These are phyloP conservation scores for Scheffersomyces segobiensis DNA, from an alignment of 1,139 yeast genomes.

Conservation along the genomic window DNA sequence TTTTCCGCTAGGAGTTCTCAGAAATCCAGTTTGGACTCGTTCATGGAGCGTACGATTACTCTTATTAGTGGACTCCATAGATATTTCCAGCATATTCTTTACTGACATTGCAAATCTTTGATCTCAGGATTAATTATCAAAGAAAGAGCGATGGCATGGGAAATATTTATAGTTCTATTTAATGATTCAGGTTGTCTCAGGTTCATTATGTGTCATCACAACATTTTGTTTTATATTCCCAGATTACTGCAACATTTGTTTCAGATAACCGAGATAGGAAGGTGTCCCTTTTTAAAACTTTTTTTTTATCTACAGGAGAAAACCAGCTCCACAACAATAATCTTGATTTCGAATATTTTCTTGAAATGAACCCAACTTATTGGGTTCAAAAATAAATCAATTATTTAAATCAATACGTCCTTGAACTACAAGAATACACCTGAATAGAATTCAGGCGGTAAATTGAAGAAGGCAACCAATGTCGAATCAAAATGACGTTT, in stretches of 20 bases:
- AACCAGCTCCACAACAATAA: not conserved
- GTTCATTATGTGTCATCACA: not conserved
- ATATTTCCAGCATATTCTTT: not conserved
- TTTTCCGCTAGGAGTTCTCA: conserved; percentile 52
- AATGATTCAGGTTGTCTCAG: not conserved
- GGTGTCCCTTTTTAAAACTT: not conserved
- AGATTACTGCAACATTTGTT: not conserved
- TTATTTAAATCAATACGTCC: not conserved
- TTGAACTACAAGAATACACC: not conserved
- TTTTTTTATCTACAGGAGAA: not conserved
- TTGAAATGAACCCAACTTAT: not conserved
- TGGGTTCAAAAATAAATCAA: too few species aligned
- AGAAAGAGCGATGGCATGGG: not conserved
- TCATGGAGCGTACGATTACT: conserved; percentile 35
- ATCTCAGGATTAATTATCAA: not conserved
- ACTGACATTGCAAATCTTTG: not conserved
- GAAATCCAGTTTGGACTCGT: conserved; percentile 40
- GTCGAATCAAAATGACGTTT: not conserved
- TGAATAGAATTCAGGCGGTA: too few species aligned
- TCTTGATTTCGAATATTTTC: not conserved
- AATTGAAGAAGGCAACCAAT: too few species aligned
- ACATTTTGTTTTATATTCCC: not conserved
- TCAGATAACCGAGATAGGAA: not conserved
- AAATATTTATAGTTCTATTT: too few species aligned
- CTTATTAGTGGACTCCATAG: not conserved